Base-by-base conservation (phyloP, 2,329 filamentous ascomycete genomes). In the Fusarium oligoseptatum region DNA sequence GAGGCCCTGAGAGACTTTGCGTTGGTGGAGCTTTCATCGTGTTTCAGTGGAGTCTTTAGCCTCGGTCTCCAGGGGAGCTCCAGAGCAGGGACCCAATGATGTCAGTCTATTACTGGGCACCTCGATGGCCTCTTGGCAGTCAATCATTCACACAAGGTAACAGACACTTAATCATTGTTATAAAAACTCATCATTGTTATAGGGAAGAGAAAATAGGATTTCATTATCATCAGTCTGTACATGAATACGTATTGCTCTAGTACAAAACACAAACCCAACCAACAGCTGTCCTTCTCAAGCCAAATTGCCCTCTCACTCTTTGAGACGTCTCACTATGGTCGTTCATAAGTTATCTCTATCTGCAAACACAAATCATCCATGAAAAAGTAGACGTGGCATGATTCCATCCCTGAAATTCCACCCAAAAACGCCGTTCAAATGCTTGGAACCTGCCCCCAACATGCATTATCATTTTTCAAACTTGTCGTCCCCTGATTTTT, bases 271-370 rank as follows among this genome's bases (percentile, higher is more conserved):
- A 32, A 20, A 20, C 37, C 52, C 71, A 65, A 55, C 63, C 60
- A 66, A 37, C 36, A 67, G 45, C 66, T 70, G 64, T 56, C 61
- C 68, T 60, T 74, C 69, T 75, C 39, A 68, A 71, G 39, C 61
- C 52, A 74, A 72, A 72, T 71, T 68, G 60, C 77, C 76, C 67
- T 58, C 78, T 77, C 74, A 76, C 73, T 79, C 73, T 72, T 77
- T 66, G 70, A 78, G 63, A 65, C 77, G 66, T 70, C 68, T 68
- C 67, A 70, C 43, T 75, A 58, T 68, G 68, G 57, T 77, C 76
- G 66, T 71, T 71, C 76, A 70, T 76, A 65, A 34, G 32, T 34
- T 34, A 32, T 32, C 32, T 32, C 78, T 78, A 80, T 65, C 43
- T 68, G 64, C 75, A 74, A 73, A 70, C 68, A 64, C 64, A 71